Conservation (phyloP, 2,329 filamentous ascomycete genomes). For the Xylaria sp. region DNA sequence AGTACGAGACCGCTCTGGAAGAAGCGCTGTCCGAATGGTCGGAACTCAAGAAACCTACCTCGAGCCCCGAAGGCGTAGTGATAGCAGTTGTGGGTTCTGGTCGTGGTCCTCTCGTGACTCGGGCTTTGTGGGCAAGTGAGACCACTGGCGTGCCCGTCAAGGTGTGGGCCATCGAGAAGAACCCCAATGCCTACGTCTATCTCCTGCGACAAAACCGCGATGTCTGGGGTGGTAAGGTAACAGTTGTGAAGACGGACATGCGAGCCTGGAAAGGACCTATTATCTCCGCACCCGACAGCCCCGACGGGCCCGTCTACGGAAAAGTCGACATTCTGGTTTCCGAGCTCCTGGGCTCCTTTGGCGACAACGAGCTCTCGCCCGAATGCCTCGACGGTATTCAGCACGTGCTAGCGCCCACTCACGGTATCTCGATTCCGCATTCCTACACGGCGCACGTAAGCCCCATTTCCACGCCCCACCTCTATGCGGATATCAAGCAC, state of each 20-base stretch:
- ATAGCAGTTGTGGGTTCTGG: conserved; percentile 92
- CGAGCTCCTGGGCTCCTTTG: conserved; percentile 90
- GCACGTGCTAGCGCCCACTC: conserved; percentile 68
- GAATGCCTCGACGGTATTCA: conserved; percentile 96
- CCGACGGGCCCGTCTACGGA: conserved; percentile 45
- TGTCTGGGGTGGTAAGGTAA: conserved; percentile 76
- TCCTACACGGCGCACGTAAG: conserved; percentile 91
- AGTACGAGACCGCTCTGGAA: conserved; percentile 82
- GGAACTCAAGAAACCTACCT: conserved; percentile 65
- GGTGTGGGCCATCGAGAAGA: conserved; percentile 94
- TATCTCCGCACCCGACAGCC: conserved; percentile 38
- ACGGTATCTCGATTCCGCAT: conserved; percentile 88
- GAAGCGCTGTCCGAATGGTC: conserved; percentile 79
- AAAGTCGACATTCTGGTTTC: conserved; percentile 90
- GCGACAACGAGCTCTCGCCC: conserved; percentile 92
- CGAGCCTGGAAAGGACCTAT: conserved; percentile 85
- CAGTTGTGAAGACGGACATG: conserved; percentile 95
- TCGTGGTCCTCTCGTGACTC: conserved; percentile 83
- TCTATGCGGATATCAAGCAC: conserved; percentile 72
- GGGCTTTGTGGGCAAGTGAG: conserved; percentile 75
- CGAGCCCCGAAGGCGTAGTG: conserved; percentile 67
- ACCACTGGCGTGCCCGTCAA: conserved; percentile 72
- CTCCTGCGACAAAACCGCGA: conserved; percentile 79
- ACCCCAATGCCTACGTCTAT: conserved; percentile 93
- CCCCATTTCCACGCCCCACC: conserved; percentile 82